These are phyloP conservation scores for Wilhelminamyces savonicus DNA, from an alignment of 805 yeast species.

Conservation along the genomic window DNA sequence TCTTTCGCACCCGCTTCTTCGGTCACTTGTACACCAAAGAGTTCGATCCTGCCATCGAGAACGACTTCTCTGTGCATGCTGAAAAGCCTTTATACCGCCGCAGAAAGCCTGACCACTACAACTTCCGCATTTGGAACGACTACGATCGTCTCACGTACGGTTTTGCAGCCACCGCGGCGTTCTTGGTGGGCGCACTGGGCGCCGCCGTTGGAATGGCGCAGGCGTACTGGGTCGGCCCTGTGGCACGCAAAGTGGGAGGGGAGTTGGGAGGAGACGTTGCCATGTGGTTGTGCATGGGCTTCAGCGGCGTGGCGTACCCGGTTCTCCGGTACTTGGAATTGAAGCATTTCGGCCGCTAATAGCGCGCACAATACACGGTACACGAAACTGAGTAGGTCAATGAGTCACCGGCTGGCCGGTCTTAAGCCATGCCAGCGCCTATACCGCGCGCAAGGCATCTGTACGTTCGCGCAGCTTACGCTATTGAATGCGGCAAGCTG, in stretches of 20 bases:
- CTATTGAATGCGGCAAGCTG: too few relatives aligned
- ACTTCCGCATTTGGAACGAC: conserved; percentile 55
- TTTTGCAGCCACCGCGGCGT: conserved; percentile 61
- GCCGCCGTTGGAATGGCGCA: conserved; percentile 87
- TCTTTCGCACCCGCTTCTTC: conserved; percentile 52
- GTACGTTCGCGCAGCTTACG: too few relatives aligned
- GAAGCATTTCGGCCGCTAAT: conserved; percentile 32
- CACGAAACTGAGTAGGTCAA: too few relatives aligned
- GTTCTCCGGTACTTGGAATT: conserved; percentile 59
- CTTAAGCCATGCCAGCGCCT: too few relatives aligned
- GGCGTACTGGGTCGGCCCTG: conserved; percentile 73
- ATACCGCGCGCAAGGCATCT: too few relatives aligned
- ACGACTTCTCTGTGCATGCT: too few relatives aligned
- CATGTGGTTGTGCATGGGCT: conserved; percentile 70
- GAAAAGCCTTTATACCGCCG: too few relatives aligned
- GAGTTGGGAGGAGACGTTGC: conserved; percentile 75
- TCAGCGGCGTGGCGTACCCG: conserved; percentile 62
- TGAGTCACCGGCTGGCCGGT: too few relatives aligned
- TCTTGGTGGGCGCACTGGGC: conserved; percentile 68
- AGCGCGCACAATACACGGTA: too few relatives aligned
- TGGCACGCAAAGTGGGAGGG: conserved; percentile 52
- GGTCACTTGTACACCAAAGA: conserved; percentile 26
- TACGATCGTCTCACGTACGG: conserved; percentile 57
- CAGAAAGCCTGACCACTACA: conserved; percentile 7
- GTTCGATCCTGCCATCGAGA: conserved; percentile 15